Percentiles rank a stretch among this genome's conserved stretches.
phyloP scores from a whole-genome alignment of 345 rosid species.

The Raphanus raphanistrum region DNA sequence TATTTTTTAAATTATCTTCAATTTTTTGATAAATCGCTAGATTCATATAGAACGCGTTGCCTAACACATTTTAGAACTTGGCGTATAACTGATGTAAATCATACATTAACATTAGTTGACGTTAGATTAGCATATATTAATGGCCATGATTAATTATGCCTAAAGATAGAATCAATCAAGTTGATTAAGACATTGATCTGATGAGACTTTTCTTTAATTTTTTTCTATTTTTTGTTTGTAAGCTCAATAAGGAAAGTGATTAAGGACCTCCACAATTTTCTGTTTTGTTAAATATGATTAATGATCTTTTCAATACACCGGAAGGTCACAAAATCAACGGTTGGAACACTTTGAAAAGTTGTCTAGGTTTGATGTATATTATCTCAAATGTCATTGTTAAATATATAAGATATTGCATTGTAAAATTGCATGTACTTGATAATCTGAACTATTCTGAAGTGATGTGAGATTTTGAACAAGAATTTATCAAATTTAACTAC shows the following conservation, averaged over 20 bases:
- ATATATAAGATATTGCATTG: constrained; percentile 18
- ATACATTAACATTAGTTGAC: constrained; percentile 6
- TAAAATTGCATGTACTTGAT: not conserved
- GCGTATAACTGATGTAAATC: not conserved
- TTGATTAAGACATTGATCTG: constrained; percentile 33
- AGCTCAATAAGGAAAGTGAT: constrained; percentile 35
- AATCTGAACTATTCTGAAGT: not conserved
- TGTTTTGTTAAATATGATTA: constrained; percentile 36
- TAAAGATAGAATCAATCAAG: constrained; percentile 27
- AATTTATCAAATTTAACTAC: not conserved
- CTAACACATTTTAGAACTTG: too few relatives aligned
- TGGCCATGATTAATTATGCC: constrained; percentile 35
- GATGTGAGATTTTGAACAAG: not conserved
- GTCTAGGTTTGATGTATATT: constrained; percentile 25
- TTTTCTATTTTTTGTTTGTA: constrained; percentile 24
- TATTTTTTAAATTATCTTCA: too few relatives aligned
- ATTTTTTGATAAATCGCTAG: too few relatives aligned
- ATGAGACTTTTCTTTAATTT: constrained; percentile 36
- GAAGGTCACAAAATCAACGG: constrained; percentile 33
- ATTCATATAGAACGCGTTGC: too few relatives aligned
- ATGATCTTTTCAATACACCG: constrained; percentile 27
- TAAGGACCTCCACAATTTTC: constrained; percentile 38
- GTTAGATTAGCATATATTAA: constrained; percentile 22
- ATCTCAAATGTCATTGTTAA: constrained; percentile 25
- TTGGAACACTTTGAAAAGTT: constrained; percentile 1